Conservation (phyloP, 2,329 filamentous ascomycete species). For the Botrytis aclada region DNA sequence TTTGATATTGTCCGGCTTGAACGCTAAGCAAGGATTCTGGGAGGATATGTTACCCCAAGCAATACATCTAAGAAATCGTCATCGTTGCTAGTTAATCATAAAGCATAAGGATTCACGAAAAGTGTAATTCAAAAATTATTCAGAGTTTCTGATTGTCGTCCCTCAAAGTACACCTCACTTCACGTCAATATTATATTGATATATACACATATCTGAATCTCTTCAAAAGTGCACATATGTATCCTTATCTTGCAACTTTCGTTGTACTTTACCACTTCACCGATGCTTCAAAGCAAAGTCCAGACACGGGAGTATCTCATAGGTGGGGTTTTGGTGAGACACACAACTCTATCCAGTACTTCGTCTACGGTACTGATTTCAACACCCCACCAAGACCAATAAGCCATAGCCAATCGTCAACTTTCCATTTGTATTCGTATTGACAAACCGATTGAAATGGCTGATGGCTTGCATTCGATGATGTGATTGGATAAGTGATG, state of each 20-base stretch:
- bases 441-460: background rate
- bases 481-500: background rate
- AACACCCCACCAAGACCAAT: background rate
- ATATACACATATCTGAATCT: background rate
- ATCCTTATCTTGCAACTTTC: background rate
- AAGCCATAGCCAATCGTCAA: background rate
- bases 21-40: constrained; percentile 15
- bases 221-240: background rate
- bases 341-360: background rate
- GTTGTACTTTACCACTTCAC: background rate
- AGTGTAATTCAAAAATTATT: background rate
- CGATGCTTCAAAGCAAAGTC: background rate
- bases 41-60: constrained; percentile 3
- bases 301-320: background rate
- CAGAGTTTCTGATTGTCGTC: background rate
- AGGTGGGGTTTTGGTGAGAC: background rate
- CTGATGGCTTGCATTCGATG: background rate
- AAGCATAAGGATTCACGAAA: constrained; percentile 1
- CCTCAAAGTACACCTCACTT: background rate
- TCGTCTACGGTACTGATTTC: background rate
- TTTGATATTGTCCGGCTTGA: constrained; percentile 7
- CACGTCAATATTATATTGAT: background rate
- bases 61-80: constrained; percentile 20
- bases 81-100: constrained; percentile 5
- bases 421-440: constrained; percentile 3